Conservation (phyloP, 2,329 filamentous ascomycete genomes). For the Fusarium heterosporum region DNA sequence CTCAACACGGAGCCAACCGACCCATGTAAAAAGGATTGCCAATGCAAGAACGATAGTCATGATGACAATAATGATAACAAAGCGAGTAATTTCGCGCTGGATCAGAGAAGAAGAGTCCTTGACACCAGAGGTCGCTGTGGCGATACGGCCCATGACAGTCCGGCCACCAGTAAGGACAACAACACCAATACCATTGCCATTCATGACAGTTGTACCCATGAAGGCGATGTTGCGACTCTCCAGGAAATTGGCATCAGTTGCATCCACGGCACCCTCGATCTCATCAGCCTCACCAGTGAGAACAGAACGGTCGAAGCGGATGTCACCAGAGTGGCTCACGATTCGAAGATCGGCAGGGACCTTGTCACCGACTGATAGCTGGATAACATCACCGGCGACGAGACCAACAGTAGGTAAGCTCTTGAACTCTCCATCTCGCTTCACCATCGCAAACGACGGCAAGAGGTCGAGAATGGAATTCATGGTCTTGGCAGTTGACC, state of each 20-base stretch:
- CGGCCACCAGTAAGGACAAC: constrained; percentile 56
- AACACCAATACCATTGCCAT: constrained; percentile 55
- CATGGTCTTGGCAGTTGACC: constrained; percentile 60
- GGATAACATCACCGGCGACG: constrained; percentile 60
- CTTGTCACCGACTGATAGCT: constrained; percentile 60
- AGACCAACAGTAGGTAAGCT: constrained; percentile 57
- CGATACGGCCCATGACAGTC: constrained; percentile 58
- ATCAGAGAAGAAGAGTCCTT: constrained; percentile 56
- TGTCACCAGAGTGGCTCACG: constrained; percentile 55
- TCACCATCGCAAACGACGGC: constrained; percentile 57
- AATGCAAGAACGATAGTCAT: constrained; percentile 55
- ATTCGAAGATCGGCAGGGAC: constrained; percentile 62
- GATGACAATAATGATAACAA: constrained; percentile 57
- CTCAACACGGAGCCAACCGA: constrained; percentile 54
- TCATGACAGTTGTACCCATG: constrained; percentile 58
- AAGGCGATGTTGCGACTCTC: constrained; percentile 59
- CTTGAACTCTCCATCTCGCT: constrained; percentile 58
- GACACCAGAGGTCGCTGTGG: constrained; percentile 52
- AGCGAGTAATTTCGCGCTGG: constrained; percentile 57
- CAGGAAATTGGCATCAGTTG: constrained; percentile 56
- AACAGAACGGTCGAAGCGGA: constrained; percentile 57
- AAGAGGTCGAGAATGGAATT: constrained; percentile 60
- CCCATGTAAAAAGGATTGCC: constrained; percentile 60
- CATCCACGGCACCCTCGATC: constrained; percentile 55
- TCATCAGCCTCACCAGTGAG: constrained; percentile 58